These are phyloP conservation scores for Pseudogymnoascus sp. DNA, from an alignment of 2,329 filamentous ascomycete species.

Conservation along the genomic window DNA sequence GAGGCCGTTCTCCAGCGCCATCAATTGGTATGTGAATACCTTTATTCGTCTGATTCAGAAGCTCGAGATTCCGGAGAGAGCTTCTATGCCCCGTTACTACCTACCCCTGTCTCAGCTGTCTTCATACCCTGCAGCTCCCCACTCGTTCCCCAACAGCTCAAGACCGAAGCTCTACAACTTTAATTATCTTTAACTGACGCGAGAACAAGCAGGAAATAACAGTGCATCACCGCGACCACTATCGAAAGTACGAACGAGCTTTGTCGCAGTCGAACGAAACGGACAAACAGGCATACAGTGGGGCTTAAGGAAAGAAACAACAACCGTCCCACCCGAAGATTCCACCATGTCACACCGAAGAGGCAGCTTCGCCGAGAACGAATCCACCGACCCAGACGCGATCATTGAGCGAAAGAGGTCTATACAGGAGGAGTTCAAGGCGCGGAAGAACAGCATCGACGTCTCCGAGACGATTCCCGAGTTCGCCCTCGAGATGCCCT, in stretches of 20 bases:
- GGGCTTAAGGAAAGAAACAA: slow-evolving; percentile 32
- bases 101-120: background rate
- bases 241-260: slow-evolving; percentile 67
- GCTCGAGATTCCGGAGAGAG: background rate
- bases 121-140: background rate
- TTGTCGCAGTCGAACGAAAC: slow-evolving; percentile 58
- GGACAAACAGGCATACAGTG: slow-evolving; percentile 33
- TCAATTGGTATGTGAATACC: background rate
- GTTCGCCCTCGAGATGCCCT: slow-evolving; percentile 20
- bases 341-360: slow-evolving; percentile 22
- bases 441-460: slow-evolving; percentile 19
- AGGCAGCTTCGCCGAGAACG: slow-evolving; percentile 24
- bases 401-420: slow-evolving; percentile 20
- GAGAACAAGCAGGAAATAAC: slow-evolving; percentile 14
- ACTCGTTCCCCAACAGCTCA: background rate
- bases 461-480: slow-evolving; percentile 24
- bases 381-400: slow-evolving; percentile 18
- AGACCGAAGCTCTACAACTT: background rate
- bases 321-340: slow-evolving; percentile 17
- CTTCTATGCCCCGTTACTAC: background rate
- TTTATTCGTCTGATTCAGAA: background rate
- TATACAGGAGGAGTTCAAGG: slow-evolving; percentile 19
- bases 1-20: slow-evolving; percentile 57
- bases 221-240: slow-evolving; percentile 52
- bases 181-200: background rate